Base-by-base conservation (phyloP, 129 eudicot genomes). In the Heracleum sosnowskyi region DNA sequence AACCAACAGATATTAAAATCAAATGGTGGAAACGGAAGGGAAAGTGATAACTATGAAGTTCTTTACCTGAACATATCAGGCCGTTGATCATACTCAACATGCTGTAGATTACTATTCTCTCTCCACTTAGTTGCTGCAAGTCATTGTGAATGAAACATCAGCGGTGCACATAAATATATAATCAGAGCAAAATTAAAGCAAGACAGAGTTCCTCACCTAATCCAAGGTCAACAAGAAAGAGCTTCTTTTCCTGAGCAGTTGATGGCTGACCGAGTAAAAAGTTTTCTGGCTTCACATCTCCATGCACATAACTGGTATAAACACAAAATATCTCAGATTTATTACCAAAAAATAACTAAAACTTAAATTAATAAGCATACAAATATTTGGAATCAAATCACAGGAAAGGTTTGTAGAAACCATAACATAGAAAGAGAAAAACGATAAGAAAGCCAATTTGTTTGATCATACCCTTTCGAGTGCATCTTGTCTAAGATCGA, bases 211-310 rank as follows among this genome's bases (percentile, higher is more conserved):
- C 33, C 81, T 80, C 29, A 91, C 97, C 97, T 78, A 91, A 84
- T 24, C 97, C 97, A 70, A 91, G 84, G 82, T 91, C 97, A 76
- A 91, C 97, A 73, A 91, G 94, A 83, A 89, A 91, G 80, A 91
- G 78, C 85, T 89, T 91, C 87, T 91, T 91, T 81, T 89, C 95
- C 81, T 91, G 97, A 47, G 92, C 53, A 57, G 97, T 91, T 75
- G 94, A 86, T 63, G 92, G 97, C 84, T 91, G 97, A 26, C 97
- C 97, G 78, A 89, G 94, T 53, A 91, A 81, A 82, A 91, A 91
- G 83, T 91, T 91, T 73, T 91, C 97, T 11, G 97, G 97, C 80
- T 91, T 91, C 62, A 91, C 95, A 82, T 91, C 97, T 73, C 97
- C 97, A 70, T 91, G 97, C 84, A 91, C 94, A 44, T 89, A 91